These are phyloP conservation scores for Penicillium longicatenatum DNA, from an alignment of 495 filamentous ascomycete species.

Conservation along the genomic window DNA sequence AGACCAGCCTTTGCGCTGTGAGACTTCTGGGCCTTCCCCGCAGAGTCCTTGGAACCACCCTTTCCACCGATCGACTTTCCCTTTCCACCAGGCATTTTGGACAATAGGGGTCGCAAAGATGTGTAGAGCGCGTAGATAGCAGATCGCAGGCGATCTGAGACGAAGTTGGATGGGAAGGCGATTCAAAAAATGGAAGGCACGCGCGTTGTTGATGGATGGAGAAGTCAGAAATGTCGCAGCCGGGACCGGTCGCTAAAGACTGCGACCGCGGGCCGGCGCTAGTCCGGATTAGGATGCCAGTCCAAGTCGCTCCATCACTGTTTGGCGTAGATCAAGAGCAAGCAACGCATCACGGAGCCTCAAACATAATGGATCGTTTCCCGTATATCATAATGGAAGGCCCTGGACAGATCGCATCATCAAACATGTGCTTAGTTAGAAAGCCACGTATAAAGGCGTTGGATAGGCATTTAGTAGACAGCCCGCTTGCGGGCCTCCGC, in stretches of 20 bases:
- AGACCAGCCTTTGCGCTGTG: conserved; percentile 98
- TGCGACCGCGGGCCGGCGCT: conserved; percentile 37
- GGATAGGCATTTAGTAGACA: conserved; percentile 2
- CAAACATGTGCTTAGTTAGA: neutral
- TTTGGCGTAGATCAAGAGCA: neutral
- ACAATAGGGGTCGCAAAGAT: conserved; percentile 33
- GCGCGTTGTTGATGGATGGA: conserved; percentile 55
- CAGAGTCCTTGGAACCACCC: conserved; percentile 73
- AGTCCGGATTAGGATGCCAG: conserved; percentile 39
- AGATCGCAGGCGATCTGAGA: conserved; percentile 23
- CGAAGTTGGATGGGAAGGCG: conserved; percentile 39
- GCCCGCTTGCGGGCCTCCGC: conserved; percentile 8
- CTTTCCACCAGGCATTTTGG: conserved; percentile 81
- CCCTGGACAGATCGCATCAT: neutral
- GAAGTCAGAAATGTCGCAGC: conserved; percentile 50
- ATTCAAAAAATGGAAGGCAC: conserved; percentile 37
- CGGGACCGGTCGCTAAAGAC: conserved; percentile 48
- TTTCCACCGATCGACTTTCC: conserved; percentile 95
- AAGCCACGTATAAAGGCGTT: neutral
- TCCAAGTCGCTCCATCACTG: conserved; percentile 11
- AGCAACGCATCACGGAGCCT: neutral
- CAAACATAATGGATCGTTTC: neutral
- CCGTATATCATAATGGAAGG: neutral
- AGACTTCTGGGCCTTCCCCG: conserved; percentile 91
- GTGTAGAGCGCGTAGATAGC: conserved; percentile 26